Conservation (phyloP, 129 eudicot species). For the Centella asiatica region DNA sequence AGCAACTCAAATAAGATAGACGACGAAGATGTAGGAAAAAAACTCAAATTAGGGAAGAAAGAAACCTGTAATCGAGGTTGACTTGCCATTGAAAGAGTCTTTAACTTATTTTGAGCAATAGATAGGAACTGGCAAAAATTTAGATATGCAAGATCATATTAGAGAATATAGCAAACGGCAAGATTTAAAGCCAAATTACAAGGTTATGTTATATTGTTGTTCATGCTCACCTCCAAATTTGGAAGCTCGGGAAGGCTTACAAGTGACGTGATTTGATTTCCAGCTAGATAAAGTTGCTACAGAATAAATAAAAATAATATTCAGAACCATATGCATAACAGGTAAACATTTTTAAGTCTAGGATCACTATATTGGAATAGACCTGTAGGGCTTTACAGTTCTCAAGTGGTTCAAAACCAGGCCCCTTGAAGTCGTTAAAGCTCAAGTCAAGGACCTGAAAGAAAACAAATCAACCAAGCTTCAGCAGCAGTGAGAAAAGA, state of each 20-base stretch:
- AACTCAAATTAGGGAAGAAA: conserved; percentile 4
- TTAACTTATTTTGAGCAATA: conserved; percentile 90
- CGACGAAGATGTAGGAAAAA: conserved; percentile 2
- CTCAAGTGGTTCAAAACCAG: conserved; percentile 96
- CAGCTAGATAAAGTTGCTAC: conserved; percentile 99
- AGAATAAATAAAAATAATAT: conserved; percentile 15
- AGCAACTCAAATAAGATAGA: conserved; percentile 12
- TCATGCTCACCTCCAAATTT: conserved; percentile 68
- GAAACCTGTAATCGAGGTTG: conserved; percentile 96
- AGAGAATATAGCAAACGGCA: conserved; percentile 1
- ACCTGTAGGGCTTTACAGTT: conserved; percentile 92
- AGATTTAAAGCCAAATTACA: background rate
- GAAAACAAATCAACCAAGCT: conserved; percentile 19
- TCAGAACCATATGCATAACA: conserved; percentile 1
- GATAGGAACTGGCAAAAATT: conserved; percentile 71
- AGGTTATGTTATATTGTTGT: background rate
- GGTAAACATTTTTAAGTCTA: conserved; percentile 4
- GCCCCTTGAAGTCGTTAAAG: conserved; percentile 94
- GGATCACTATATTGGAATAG: background rate
- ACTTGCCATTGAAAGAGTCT: conserved; percentile 95
- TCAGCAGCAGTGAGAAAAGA: background rate
- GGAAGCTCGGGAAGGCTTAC: conserved; percentile 91
- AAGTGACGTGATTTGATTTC: conserved; percentile 90
- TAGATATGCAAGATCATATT: background rate
- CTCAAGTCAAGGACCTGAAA: conserved; percentile 98